A percentile compares a stretch with the other conserved stretches of the same genome.
Conservation (phyloP, 2,329 filamentous ascomycete species). For the Xylaria sp. region DNA sequence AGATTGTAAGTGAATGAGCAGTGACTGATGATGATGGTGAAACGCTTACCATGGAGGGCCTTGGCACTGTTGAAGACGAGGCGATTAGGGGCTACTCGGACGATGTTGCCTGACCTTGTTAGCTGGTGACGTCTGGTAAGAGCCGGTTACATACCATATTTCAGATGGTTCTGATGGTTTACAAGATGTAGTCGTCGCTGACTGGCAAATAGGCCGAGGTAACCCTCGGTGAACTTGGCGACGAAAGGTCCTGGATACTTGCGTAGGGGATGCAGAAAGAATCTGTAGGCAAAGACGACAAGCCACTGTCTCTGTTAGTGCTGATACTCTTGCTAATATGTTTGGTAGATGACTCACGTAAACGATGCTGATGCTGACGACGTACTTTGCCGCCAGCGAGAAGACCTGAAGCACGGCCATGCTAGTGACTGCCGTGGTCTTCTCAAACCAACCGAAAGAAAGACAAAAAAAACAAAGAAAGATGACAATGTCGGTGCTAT, state of each 20-base stretch:
- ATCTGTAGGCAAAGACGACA: conserved; percentile 6
- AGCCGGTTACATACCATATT: conserved; percentile 16
- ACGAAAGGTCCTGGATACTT: conserved; percentile 18
- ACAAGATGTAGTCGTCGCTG: conserved; percentile 12
- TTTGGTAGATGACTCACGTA: neutral
- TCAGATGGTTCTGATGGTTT: conserved; percentile 12
- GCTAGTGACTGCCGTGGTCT: neutral
- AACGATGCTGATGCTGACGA: neutral
- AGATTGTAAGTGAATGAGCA: conserved; percentile 1
- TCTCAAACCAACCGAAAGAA: neutral
- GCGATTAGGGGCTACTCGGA: conserved; percentile 16
- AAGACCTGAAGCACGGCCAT: neutral
- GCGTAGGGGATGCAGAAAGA: conserved; percentile 15
- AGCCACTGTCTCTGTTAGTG: conserved; percentile 12
- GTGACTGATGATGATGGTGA: neutral
- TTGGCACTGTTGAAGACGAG: conserved; percentile 18
- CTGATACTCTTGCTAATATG: neutral
- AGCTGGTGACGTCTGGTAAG: neutral
- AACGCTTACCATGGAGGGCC: conserved; percentile 16
- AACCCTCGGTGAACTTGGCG: conserved; percentile 17
- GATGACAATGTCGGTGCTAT: neutral
- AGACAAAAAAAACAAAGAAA: neutral
- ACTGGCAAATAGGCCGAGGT: conserved; percentile 15
- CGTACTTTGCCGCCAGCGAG: neutral
- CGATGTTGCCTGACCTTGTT: conserved; percentile 7